phyloP scores from a whole-genome alignment of 2,329 filamentous ascomycete genomes.

The Elsinoe arachidis region DNA sequence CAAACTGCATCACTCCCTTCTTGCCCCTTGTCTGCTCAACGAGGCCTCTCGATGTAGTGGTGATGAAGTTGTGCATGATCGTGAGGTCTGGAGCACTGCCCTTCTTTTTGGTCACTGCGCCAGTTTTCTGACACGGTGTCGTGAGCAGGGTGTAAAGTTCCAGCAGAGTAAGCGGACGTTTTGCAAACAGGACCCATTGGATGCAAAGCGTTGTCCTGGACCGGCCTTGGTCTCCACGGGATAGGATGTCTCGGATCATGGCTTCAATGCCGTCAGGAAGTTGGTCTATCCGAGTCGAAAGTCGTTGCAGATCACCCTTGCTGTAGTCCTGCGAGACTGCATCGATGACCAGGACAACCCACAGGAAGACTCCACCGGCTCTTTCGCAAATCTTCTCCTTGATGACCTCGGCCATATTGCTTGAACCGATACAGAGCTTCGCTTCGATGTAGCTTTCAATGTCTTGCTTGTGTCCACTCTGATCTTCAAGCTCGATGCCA shows the following conservation, averaged over 20 bases:
- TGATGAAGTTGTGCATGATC: slow-evolving; percentile 16
- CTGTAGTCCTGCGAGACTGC: slow-evolving; percentile 5
- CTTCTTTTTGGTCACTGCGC: no score
- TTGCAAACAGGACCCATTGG: slow-evolving; percentile 47
- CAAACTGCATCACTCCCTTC: background rate
- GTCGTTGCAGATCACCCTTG: background rate
- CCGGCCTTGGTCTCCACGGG: slow-evolving; percentile 16
- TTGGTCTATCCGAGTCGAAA: slow-evolving; percentile 28
- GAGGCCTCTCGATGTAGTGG: background rate
- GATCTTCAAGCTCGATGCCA: no score
- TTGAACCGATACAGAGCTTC: slow-evolving; percentile 16
- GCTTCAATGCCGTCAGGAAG: slow-evolving; percentile 32
- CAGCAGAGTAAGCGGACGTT: slow-evolving; percentile 32
- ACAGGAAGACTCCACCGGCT: slow-evolving; percentile 13
- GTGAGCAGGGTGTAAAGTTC: slow-evolving; percentile 41
- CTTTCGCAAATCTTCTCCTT: background rate
- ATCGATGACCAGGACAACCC: slow-evolving; percentile 11
- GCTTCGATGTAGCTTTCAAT: slow-evolving; percentile 24
- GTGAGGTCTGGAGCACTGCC: slow-evolving; percentile 19
- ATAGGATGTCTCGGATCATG: slow-evolving; percentile 30
- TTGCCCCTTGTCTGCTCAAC: background rate
- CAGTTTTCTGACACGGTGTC: no score
- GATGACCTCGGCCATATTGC: background rate
- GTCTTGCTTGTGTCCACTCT: slow-evolving; percentile 28
- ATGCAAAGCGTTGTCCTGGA: slow-evolving; percentile 28